Base-by-base conservation (phyloP, 345 rosid species). In the Murraya koenigii region DNA sequence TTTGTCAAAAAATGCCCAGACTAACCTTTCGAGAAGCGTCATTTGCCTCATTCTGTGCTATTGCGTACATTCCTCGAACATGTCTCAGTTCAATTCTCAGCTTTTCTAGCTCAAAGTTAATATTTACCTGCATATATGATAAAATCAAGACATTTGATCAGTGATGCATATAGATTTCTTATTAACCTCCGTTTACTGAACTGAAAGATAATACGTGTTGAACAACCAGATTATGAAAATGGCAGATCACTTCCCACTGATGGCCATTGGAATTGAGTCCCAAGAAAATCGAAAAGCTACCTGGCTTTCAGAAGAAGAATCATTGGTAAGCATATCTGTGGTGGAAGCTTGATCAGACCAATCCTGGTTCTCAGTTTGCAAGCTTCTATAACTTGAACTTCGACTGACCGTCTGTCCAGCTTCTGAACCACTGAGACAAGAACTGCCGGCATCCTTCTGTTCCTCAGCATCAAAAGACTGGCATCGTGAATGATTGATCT, bases 1-100 rank as follows among this genome's bases (percentile, higher is more conserved):
- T 65, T 7, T 64, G 1, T 26, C 70, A 49, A 3, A 58, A 41
- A 63, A 74, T 77, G 74, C 61, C 35, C 65, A 60, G 32, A 11
- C 88, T 62, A 78, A 95, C 99, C 99, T 90, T 91, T 75, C 85
- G 81, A 65, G 97, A 89, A 80, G 97, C 95, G 82, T 93, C 94
- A 14, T 86, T 41, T 61, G 90, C 86, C 86, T 95, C 99, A 52
- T 80, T 90, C 78, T 89, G 94, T 82, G 98, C 97, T 65, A 82
- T 71, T 4, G 93, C 98, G 76, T 91, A 87, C 87, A 92, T 91
- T 71, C 92, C 97, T 65, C 83, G 90, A 59, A 78, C 83, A 58
- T 92, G 99, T 79, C 96, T 93, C 23, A 95, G 96, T 77, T 93
- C 97, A 78, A 83, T 82, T 86, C 92, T 93, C 41, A 95, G 85